phyloP scores from a whole-genome alignment of 768 basidiomycete species.

The Tricholoma matsutake region DNA sequence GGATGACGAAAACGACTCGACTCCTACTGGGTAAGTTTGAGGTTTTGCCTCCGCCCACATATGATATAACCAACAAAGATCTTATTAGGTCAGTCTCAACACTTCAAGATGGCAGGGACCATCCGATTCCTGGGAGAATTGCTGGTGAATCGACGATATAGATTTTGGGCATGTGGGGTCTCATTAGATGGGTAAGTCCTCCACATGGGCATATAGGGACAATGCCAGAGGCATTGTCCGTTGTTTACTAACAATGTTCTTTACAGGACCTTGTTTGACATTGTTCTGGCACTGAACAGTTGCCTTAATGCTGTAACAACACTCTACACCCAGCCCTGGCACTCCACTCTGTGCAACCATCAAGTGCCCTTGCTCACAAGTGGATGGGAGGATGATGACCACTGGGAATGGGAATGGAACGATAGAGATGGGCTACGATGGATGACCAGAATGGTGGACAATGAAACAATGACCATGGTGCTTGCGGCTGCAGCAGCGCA shows the following conservation, averaged over 20 bases:
- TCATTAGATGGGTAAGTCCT: not conserved
- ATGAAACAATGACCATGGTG: not conserved
- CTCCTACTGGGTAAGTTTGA: not conserved
- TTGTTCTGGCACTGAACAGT: not conserved
- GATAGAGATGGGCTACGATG: too few species aligned
- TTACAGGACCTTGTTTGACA: not conserved
- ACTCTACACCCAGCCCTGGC: not conserved
- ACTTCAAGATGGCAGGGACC: not conserved
- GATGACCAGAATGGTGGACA: too few species aligned
- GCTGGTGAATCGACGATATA: not conserved
- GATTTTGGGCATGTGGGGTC: not conserved
- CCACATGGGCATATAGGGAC: not conserved
- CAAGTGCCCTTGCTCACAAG: not conserved
- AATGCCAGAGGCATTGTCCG: too few species aligned
- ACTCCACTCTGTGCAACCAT: not conserved
- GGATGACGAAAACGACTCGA: not conserved
- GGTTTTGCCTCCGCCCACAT: not conserved
- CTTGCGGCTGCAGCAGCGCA: not conserved
- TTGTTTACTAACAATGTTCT: not conserved
- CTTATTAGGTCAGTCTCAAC: not conserved
- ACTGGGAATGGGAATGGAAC: too few species aligned
- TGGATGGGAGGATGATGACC: too few species aligned
- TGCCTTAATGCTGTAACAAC: not conserved
- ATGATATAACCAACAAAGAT: not conserved
- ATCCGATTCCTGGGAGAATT: not conserved